phyloP scores from a whole-genome alignment of 2,329 filamentous ascomycete species.

The Clonostachys solani region DNA sequence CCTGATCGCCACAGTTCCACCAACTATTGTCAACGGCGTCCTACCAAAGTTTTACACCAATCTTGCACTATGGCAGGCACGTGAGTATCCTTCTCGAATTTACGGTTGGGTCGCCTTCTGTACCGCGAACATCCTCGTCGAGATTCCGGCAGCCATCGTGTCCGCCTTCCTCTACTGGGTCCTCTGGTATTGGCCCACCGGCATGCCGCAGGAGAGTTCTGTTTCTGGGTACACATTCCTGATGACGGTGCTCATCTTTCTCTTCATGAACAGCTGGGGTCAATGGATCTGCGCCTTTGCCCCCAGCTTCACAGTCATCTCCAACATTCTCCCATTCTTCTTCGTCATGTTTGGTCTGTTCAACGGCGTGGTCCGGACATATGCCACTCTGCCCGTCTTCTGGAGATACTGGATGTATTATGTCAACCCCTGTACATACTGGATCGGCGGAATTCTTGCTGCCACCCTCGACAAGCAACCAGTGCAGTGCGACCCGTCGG shows the following conservation, averaged over 20 bases:
- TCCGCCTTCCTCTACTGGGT: constrained; percentile 64
- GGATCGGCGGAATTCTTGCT: constrained; percentile 66
- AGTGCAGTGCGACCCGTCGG: constrained; percentile 39
- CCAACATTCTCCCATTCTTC: constrained; percentile 74
- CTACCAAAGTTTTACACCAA: constrained; percentile 77
- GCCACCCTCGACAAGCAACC: constrained; percentile 50
- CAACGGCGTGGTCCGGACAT: constrained; percentile 73
- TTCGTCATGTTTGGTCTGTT: constrained; percentile 74
- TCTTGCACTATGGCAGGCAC: constrained; percentile 66
- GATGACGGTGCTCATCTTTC: constrained; percentile 73
- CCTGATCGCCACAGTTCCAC: constrained; percentile 60
- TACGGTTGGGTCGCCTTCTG: constrained; percentile 77
- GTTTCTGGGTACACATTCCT: constrained; percentile 73
- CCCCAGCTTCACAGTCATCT: constrained; percentile 73
- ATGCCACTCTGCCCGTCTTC: constrained; percentile 59
- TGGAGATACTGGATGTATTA: constrained; percentile 73
- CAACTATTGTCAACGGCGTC: constrained; percentile 68
- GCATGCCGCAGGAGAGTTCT: constrained; percentile 60
- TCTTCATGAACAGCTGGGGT: constrained; percentile 73
- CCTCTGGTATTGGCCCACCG: constrained; percentile 74
- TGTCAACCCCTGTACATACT: constrained; percentile 66
- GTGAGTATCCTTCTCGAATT: constrained; percentile 70
- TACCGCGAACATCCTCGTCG: constrained; percentile 67
- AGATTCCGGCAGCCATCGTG: constrained; percentile 67
- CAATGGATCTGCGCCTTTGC: constrained; percentile 85